Evolutionary conservation across 306 rosid species (phyloP).

Genomic region (Oemleria cerasiformis): DNA sequence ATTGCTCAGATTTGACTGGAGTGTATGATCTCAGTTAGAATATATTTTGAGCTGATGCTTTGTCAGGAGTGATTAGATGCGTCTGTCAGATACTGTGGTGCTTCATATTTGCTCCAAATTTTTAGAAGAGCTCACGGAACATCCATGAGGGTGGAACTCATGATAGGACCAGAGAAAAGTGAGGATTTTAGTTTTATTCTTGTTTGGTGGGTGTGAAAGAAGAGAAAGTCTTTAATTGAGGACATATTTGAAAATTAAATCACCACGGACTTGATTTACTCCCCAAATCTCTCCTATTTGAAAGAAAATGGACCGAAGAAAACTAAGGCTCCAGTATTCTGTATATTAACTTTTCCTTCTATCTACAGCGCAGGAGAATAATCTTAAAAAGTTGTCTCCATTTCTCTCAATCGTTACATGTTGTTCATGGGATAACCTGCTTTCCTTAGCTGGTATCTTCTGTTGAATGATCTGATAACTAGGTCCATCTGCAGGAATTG

Average conservation of each 20-base stretch:
- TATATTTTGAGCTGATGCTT: neutral
- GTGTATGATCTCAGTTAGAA: neutral
- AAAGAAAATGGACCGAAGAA: too few species aligned
- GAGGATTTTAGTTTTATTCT: too few species aligned
- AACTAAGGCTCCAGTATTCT: neutral
- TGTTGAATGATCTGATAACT: neutral
- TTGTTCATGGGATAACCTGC: neutral
- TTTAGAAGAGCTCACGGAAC: neutral
- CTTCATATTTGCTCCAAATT: neutral
- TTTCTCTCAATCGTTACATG: neutral
- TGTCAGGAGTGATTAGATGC: too few species aligned
- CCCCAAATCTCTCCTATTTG: neutral
- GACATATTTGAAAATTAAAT: neutral
- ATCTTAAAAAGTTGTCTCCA: neutral
- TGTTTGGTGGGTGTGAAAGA: neutral
- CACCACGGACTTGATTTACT: neutral
- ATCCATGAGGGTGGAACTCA: neutral
- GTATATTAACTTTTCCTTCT: neutral
- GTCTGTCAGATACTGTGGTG: neutral
- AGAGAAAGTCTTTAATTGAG: neutral
- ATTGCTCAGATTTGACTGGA: neutral
- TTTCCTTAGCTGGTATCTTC: neutral
- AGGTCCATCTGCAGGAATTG: conserved; percentile 4
- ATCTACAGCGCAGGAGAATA: neutral
- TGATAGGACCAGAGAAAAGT: neutral